A percentile compares a stretch with the other conserved stretches of the same genome.
Conservation (phyloP, 202 grass and related monocot species). For the Panicum virgatum region DNA sequence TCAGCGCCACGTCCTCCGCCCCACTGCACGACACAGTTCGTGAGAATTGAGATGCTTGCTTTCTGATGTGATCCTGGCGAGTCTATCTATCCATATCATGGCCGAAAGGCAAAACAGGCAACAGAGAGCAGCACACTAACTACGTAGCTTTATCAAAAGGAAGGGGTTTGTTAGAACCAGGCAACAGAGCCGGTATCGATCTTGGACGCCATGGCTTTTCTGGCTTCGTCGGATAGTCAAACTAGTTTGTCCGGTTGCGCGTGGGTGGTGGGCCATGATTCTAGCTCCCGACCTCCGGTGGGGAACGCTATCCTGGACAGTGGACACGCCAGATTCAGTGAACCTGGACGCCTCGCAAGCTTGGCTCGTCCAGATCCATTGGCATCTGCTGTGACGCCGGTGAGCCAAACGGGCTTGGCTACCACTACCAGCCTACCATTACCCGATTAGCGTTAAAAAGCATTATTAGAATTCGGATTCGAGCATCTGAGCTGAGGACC, state of each 20-base stretch:
- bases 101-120: too few species aligned
- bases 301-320: too few species aligned
- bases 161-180: not conserved
- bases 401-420: not conserved
- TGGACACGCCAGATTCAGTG: slow-evolving; percentile 27
- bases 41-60: too few species aligned
- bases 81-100: not conserved
- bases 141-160: not conserved
- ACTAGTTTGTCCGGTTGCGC: slow-evolving; percentile 14
- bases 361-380: slow-evolving; percentile 16
- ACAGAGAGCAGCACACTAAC: not conserved
- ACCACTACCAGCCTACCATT: not conserved
- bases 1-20: slow-evolving; percentile 91
- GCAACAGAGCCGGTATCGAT: not conserved
- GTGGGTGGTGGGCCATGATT: slow-evolving; percentile 42
- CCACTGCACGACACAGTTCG: slow-evolving; percentile 51
- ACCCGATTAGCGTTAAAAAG: not conserved
- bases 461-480: not conserved
- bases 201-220: not conserved
- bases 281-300: slow-evolving; percentile 4
- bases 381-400: not conserved
- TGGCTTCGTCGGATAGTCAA: not conserved
- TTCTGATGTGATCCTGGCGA: not conserved
- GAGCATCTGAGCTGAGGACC: not conserved
- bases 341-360: slow-evolving; percentile 27